These are phyloP conservation scores for Aspergillus sergii DNA, from an alignment of 2,329 filamentous ascomycete species.

Conservation along the genomic window DNA sequence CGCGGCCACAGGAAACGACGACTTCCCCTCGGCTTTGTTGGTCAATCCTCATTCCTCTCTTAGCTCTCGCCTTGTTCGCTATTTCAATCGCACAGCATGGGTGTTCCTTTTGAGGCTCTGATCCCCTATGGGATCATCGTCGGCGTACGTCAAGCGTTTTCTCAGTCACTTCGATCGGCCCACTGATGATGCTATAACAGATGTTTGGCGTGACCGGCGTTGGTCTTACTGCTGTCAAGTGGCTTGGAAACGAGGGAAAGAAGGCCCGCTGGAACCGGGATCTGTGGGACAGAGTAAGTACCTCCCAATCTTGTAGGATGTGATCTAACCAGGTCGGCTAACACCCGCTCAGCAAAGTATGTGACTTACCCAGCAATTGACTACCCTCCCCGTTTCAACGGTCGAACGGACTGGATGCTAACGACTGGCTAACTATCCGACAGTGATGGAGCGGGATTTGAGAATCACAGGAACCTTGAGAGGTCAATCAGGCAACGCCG, in stretches of 20 bases:
- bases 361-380: slow-evolving; percentile 24
- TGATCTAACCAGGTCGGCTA: slow-evolving; percentile 37
- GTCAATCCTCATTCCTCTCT: slow-evolving; percentile 10
- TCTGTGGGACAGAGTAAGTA: slow-evolving; percentile 65
- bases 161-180: not conserved
- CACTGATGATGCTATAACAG: slow-evolving; percentile 40
- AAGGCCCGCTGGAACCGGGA: slow-evolving; percentile 61
- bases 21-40: slow-evolving; percentile 5
- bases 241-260: slow-evolving; percentile 66
- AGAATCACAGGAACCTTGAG: slow-evolving; percentile 63
- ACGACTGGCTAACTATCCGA: slow-evolving; percentile 23
- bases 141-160: slow-evolving; percentile 50
- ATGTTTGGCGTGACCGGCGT: slow-evolving; percentile 64
- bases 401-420: slow-evolving; percentile 16
- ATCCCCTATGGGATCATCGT: slow-evolving; percentile 67
- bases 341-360: slow-evolving; percentile 57
- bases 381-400: not conserved
- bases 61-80: slow-evolving; percentile 20
- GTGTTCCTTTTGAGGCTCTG: slow-evolving; percentile 68
- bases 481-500: slow-evolving; percentile 62
- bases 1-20: slow-evolving; percentile 16
- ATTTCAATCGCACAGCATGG: slow-evolving; percentile 48
- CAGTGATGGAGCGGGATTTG: slow-evolving; percentile 69
- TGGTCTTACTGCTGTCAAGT: slow-evolving; percentile 59
- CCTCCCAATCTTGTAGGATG: slow-evolving; percentile 11